These are phyloP conservation scores for Vigna angularis DNA, from an alignment of 306 rosid species.

Conservation along the genomic window DNA sequence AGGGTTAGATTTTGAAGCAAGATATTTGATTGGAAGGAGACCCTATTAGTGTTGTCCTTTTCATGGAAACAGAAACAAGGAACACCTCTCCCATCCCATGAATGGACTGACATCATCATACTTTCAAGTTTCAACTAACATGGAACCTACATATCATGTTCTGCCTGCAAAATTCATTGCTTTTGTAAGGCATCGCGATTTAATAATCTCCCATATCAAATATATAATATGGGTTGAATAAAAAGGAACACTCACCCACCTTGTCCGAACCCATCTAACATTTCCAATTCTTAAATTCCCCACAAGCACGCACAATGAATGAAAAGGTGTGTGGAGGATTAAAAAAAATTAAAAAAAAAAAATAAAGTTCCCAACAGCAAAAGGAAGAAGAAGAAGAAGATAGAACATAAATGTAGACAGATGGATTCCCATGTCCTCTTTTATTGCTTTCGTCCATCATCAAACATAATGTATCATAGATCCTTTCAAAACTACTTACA, in stretches of 20 bases:
- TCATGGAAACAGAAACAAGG: constrained; percentile 41
- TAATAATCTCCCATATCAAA: constrained; percentile 15
- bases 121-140: constrained; percentile 51
- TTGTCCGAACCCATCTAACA: constrained; percentile 68
- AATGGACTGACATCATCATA: constrained; percentile 46
- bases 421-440: constrained; percentile 66
- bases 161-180: constrained; percentile 51
- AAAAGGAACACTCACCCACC: constrained; percentile 61
- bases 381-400: neutral
- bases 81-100: constrained; percentile 48
- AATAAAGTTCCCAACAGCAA: constrained; percentile 56
- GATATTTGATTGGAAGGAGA: constrained; percentile 35
- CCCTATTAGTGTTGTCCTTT: constrained; percentile 45
- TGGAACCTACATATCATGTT: constrained; percentile 56
- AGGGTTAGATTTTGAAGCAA: constrained; percentile 15
- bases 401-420: constrained; percentile 58
- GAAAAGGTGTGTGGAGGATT: constrained; percentile 34
- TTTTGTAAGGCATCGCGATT: constrained; percentile 25
- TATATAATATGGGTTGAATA: constrained; percentile 38
- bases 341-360: constrained; percentile 22
- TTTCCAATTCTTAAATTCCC: constrained; percentile 51
- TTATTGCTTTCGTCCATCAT: constrained; percentile 67
- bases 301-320: constrained; percentile 56
- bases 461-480: constrained; percentile 34
- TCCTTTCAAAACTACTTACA: constrained; percentile 18